A percentile compares a stretch with the other conserved stretches of the same genome.
Evolutionary conservation across 1,139 yeast genomes (phyloP).

Genomic region (Spencermartinsiella ligniputridi): DNA sequence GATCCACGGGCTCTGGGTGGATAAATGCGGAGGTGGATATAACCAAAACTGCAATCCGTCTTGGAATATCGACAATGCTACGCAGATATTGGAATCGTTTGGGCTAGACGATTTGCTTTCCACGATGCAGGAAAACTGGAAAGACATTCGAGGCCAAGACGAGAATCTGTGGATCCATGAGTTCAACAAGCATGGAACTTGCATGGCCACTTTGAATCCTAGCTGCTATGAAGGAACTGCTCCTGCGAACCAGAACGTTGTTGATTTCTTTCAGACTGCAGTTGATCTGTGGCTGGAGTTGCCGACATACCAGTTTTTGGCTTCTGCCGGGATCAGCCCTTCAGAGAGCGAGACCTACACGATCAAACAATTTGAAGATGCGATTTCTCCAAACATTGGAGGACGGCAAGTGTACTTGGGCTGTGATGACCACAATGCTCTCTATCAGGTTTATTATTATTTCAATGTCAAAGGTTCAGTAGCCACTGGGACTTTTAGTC

Average conservation of each 20-base stretch:
- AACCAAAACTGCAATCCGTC: slow-evolving; percentile 70
- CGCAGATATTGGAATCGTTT: slow-evolving; percentile 44
- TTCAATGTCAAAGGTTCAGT: slow-evolving; percentile 77
- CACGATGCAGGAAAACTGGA: slow-evolving; percentile 66
- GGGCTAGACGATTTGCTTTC: slow-evolving; percentile 46
- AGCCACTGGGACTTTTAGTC: slow-evolving; percentile 56
- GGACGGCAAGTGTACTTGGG: slow-evolving; percentile 40
- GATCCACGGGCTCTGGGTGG: slow-evolving; percentile 84
- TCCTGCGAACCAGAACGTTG: slow-evolving; percentile 55
- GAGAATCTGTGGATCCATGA: slow-evolving; percentile 87
- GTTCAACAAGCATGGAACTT: slow-evolving; percentile 93
- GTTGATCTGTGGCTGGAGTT: slow-evolving; percentile 58
- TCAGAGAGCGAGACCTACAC: slow-evolving; percentile 58
- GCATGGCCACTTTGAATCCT: slow-evolving; percentile 76
- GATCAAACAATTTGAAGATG: slow-evolving; percentile 57
- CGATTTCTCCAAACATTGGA: slow-evolving; percentile 47
- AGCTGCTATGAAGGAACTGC: slow-evolving; percentile 50
- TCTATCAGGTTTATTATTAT: slow-evolving; percentile 89
- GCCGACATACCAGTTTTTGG: slow-evolving; percentile 68
- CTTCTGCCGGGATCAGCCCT: slow-evolving; percentile 66
- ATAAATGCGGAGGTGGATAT: slow-evolving; percentile 69
- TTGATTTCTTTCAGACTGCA: slow-evolving; percentile 67
- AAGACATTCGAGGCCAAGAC: slow-evolving; percentile 70
- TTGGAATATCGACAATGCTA: slow-evolving; percentile 53
- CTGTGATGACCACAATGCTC: slow-evolving; percentile 25